A percentile compares a stretch with the other conserved stretches of the same genome.
Conservation (phyloP, 78 protist species). For the Protostelium mycophagum region DNA sequence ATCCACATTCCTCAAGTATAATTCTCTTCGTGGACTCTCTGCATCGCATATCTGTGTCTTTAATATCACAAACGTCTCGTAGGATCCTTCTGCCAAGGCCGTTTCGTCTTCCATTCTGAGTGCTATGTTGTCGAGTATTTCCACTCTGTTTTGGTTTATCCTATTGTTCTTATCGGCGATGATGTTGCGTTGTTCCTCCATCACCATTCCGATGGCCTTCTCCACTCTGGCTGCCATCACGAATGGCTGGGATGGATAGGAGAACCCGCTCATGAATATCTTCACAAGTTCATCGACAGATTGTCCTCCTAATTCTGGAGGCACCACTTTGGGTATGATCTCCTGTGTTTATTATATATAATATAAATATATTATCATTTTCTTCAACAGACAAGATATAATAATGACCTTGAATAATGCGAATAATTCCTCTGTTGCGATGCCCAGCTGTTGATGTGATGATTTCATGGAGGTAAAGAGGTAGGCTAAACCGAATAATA, state of each 20-base stretch:
- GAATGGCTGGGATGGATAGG: neutral
- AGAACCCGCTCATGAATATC: neutral
- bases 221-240: neutral
- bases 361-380: no score
- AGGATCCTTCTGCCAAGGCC: neutral
- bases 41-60: neutral
- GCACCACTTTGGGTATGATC: neutral
- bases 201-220: neutral
- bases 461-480: neutral
- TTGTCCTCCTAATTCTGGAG: neutral
- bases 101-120: neutral
- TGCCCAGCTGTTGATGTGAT: neutral
- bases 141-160: neutral
- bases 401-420: neutral
- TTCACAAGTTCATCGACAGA: neutral
- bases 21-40: neutral
- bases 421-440: neutral
- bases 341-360: neutral
- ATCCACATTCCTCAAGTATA: neutral
- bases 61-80: neutral
- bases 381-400: no score
- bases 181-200: neutral
- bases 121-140: neutral
- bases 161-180: neutral
- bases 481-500: neutral